These are phyloP conservation scores for Podila horticola DNA, from an alignment of 192 early-diverging fungal species.

Conservation along the genomic window DNA sequence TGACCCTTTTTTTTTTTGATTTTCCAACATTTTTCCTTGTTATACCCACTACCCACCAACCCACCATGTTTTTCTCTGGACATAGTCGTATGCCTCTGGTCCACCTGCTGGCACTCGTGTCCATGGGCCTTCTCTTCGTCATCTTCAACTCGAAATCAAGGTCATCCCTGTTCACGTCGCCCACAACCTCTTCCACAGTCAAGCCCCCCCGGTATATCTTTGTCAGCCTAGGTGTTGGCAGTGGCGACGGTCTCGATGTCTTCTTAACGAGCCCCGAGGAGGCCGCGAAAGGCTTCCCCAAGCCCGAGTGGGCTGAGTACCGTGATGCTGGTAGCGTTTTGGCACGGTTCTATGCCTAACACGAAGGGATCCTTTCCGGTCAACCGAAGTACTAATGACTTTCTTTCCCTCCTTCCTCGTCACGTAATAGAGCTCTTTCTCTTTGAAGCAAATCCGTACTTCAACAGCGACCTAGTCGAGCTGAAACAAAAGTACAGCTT, in stretches of 20 bases:
- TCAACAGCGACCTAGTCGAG: slow-evolving; percentile 6
- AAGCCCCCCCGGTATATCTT: slow-evolving; percentile 26
- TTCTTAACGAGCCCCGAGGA: slow-evolving; percentile 2
- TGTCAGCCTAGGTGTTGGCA: slow-evolving; percentile 12
- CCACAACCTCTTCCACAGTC: background rate
- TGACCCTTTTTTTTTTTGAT: background rate
- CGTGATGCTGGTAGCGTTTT: slow-evolving; percentile 7
- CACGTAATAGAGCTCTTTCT: slow-evolving; percentile 8
- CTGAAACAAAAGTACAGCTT: slow-evolving; percentile 5
- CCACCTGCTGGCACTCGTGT: too few relatives aligned
- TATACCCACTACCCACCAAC: too few relatives aligned
- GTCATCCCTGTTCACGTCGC: background rate
- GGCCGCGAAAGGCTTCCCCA: slow-evolving; percentile 5
- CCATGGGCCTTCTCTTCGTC: too few relatives aligned
- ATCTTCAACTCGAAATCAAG: too few relatives aligned
- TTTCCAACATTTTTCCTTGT: background rate
- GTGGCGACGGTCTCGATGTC: slow-evolving; percentile 6
- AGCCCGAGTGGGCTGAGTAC: slow-evolving; percentile 4
- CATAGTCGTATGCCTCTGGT: too few relatives aligned
- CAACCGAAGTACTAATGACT: background rate
- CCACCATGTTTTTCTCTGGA: too few relatives aligned
- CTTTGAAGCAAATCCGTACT: slow-evolving; percentile 18
- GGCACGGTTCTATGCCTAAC: background rate
- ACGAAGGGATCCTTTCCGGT: too few relatives aligned
- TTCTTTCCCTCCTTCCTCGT: background rate